phyloP scores from a whole-genome alignment of 179 eudicot species.

The Beta lomatogona region DNA sequence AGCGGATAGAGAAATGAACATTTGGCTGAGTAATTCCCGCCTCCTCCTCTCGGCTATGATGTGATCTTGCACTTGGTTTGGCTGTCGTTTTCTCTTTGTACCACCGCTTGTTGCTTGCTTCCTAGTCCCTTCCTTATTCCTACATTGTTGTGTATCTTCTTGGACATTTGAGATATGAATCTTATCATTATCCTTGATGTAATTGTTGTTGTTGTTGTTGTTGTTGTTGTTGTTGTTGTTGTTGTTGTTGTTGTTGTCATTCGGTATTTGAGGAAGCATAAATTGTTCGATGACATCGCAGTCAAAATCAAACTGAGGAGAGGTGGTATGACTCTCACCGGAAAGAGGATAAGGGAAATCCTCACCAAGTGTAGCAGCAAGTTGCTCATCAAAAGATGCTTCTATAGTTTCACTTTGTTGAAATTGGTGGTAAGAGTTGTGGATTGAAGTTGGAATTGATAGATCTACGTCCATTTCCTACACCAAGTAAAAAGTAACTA shows the following conservation, averaged over 20 bases:
- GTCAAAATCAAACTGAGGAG: conserved; percentile 3
- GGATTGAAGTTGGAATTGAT: neutral
- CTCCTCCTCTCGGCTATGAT: conserved; percentile 6
- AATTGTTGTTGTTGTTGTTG: neutral
- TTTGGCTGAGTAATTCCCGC: conserved; percentile 7
- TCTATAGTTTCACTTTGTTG: neutral
- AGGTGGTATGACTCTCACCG: neutral
- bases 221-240: neutral
- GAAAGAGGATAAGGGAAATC: neutral
- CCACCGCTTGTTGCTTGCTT: neutral
- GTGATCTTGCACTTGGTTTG: conserved; percentile 13
- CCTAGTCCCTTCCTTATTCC: neutral
- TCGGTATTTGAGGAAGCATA: neutral
- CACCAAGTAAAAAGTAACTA: neutral
- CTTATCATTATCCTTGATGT: neutral
- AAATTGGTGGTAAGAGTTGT: neutral
- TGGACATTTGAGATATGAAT: neutral
- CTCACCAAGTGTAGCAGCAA: conserved; percentile 1
- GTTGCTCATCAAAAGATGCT: conserved; percentile 3
- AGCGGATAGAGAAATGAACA: conserved; percentile 41
- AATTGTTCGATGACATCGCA: neutral
- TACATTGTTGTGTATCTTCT: neutral
- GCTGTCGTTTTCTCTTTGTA: neutral
- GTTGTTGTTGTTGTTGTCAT: neutral
- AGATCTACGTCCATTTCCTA: conserved; percentile 6